Base-by-base conservation (phyloP, 2,329 filamentous ascomycete genomes). In the Blastomyces gilchristii region DNA sequence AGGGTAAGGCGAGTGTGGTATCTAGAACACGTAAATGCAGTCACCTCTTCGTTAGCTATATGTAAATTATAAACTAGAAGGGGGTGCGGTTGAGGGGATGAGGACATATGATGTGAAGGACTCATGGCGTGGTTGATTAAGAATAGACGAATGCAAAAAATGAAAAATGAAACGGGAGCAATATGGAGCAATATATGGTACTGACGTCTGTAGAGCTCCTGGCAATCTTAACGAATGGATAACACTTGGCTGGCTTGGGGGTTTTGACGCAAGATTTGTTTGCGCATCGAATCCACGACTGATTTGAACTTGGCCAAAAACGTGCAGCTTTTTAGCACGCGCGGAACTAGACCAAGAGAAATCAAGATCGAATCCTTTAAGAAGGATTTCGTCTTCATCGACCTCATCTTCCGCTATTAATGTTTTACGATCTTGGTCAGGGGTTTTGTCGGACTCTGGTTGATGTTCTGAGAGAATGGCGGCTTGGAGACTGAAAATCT, bases 401-500 rank as follows among this genome's bases (percentile, higher is more conserved):
- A 12, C 34, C 28, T 61, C 58, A 53, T 61, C 62, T 53, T 53
- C 49, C 9, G 47, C 39, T 50, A 22, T 18, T 7, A 61, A 16
- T n/a, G 16, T 16, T 45, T 47, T n/a, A 16, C 58, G 45, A 39
- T 58, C 50, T 34, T 39, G 61, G 22, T 47, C 37, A 63, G 31
- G 75, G 73, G 49, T 75, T 76, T 14, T 60, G n/a, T 62, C 49
- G 14, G 45, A 39, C 52, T 62, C 47, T 53, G 34, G 43, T 18
- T 62, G 47, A 47, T 60, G n/a, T 34, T 70, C 64, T 9, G 64
- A 71, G 1, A 79, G 76, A 43, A 90, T 77, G 60, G 83, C 86
- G 78, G 95, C 85, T 63, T 85, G 83, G 58, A 96, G 79, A 65
- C 87, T 86, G 7, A 88, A 90, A 43, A 97, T 85, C 34, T 85